Conservation (phyloP, 75 land plant species). For the Sequoiadendron giganteum region DNA sequence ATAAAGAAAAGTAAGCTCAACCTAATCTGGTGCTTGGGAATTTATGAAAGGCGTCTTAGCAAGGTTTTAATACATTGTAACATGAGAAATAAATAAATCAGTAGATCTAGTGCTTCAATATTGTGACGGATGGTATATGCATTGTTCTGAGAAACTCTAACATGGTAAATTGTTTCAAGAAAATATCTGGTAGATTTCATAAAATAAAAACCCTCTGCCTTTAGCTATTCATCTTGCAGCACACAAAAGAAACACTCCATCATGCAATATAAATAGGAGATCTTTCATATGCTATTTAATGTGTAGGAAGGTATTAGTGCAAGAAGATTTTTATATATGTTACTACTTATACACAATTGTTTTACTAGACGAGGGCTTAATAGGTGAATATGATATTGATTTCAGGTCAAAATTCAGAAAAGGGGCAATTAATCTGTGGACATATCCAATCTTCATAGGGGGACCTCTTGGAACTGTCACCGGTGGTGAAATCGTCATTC, state of each 20-base stretch:
- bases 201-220: not conserved
- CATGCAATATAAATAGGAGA: not conserved
- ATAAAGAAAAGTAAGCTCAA: not conserved
- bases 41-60: not conserved
- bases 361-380: not conserved
- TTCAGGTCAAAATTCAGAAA: not conserved
- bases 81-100: not conserved
- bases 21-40: not conserved
- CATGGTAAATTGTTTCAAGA: not conserved
- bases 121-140: not conserved
- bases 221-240: not conserved
- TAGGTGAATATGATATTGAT: not conserved
- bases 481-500: not conserved
- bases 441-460: not conserved
- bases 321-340: not conserved
- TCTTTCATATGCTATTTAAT: not conserved
- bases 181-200: not conserved
- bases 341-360: not conserved
- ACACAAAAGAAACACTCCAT: not conserved
- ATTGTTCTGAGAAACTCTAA: not conserved
- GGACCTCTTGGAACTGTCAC: constrained; percentile 10
- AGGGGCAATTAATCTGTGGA: not conserved
- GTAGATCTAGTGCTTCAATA: not conserved
- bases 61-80: not conserved
- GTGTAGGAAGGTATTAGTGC: not conserved